Percentiles rank a stretch among this genome's conserved stretches.
Evolutionary conservation across 1,284 basidiomycete species (phyloP).

Genomic region (Hemileia vastatrix): DNA sequence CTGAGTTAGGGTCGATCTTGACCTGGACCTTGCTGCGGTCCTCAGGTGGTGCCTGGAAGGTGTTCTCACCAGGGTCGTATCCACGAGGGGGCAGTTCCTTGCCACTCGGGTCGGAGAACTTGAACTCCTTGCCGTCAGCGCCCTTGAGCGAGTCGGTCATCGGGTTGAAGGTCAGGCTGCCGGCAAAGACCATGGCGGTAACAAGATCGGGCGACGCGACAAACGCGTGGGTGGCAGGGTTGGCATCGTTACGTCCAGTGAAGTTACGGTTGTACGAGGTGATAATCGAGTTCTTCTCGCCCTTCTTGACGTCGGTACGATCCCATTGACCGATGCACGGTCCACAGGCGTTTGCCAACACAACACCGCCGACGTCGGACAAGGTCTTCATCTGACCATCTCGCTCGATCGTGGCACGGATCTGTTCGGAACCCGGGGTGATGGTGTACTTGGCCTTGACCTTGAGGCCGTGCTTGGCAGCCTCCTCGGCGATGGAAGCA

Average conservation of each 20-base stretch:
- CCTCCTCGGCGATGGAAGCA: slow-evolving; percentile 41
- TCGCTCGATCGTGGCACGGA: slow-evolving; percentile 41
- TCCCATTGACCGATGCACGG: slow-evolving; percentile 45
- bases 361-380: slow-evolving; percentile 37
- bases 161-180: slow-evolving; percentile 43
- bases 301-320: slow-evolving; percentile 39
- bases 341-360: slow-evolving; percentile 44
- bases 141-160: slow-evolving; percentile 37
- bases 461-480: slow-evolving; percentile 35
- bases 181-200: slow-evolving; percentile 43
- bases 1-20: slow-evolving; percentile 38
- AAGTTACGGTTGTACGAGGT: slow-evolving; percentile 45
- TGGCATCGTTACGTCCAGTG: slow-evolving; percentile 42
- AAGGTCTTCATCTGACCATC: slow-evolving; percentile 38
- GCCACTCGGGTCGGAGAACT: slow-evolving; percentile 37
- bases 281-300: slow-evolving; percentile 39
- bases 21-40: slow-evolving; percentile 37
- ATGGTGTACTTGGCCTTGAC: slow-evolving; percentile 41
- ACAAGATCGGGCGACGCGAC: slow-evolving; percentile 44
- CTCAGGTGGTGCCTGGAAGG: slow-evolving; percentile 36
- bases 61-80: slow-evolving; percentile 37
- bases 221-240: slow-evolving; percentile 41
- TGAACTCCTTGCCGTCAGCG: slow-evolving; percentile 39
- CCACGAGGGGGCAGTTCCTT: slow-evolving; percentile 37
- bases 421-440: slow-evolving; percentile 42